Conservation (phyloP, 192 early-diverging fungal genomes). For the Gonapodya prolifera region DNA sequence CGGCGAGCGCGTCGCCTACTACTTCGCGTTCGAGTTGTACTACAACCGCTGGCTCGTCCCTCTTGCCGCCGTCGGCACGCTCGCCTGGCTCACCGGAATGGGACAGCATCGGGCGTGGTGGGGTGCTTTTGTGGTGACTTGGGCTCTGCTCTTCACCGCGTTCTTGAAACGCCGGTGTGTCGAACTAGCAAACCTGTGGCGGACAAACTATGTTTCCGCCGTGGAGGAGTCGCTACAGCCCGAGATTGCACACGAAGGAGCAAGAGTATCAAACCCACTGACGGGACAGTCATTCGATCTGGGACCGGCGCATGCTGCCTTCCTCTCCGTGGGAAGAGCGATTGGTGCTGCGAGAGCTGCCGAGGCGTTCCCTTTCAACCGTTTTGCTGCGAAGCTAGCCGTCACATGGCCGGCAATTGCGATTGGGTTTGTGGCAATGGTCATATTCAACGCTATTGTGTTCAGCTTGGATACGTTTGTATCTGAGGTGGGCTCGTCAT, state of each 20-base stretch:
- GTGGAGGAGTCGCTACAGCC: neutral
- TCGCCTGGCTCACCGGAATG: neutral
- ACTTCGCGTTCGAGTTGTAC: neutral
- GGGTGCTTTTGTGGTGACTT: neutral
- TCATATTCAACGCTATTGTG: neutral
- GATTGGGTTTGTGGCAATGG: neutral
- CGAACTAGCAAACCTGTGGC: neutral
- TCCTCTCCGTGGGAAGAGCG: neutral
- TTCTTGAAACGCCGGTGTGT: neutral
- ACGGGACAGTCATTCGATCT: neutral
- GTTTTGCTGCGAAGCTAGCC: neutral
- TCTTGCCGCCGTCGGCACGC: neutral
- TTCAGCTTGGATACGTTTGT: neutral
- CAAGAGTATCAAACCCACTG: neutral
- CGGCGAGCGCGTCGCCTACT: neutral
- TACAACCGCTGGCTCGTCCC: neutral
- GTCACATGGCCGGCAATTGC: neutral
- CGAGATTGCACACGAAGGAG: neutral
- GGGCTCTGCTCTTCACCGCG: neutral
- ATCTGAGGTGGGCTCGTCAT: neutral
- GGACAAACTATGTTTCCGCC: neutral
- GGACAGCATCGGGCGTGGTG: neutral
- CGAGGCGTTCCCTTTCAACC: too few relatives aligned
- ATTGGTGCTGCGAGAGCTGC: too few relatives aligned
- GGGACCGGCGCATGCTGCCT: neutral